Evolutionary conservation across 768 basidiomycete genomes (phyloP), one percentile per base, ranked within the genome.

Genomic region (Dioszegia aurantiaca): DNA sequence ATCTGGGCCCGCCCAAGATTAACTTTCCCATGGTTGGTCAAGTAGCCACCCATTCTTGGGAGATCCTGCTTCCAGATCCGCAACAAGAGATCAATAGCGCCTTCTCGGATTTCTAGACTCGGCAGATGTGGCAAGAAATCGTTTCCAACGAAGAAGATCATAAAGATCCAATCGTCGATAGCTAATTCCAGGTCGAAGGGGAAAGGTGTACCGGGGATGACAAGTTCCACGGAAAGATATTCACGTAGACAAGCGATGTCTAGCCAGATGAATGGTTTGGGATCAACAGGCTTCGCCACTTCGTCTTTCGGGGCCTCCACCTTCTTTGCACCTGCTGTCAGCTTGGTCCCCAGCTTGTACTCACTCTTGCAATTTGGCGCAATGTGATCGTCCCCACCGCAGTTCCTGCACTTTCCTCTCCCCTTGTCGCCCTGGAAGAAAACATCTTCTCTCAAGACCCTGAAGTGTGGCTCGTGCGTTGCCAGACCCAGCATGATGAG

Each of bases 91-190:
- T 98, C 95, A 80, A 99, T 97, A 28, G 94, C 95, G 62, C 95
- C 95, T 81, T 99, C 94, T 70, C 95, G 85, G 75, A 99, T 99
- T 81, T 99, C 95, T 82, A 99, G 84, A 59, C 88, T 90, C 24
- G 95, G 95, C 58, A 99, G 82, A 80, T 99, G 95, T 21, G 95
- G 95, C 69, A 99, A 83, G 83, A 99, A 93, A 61, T 70, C 69
- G 48, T 99, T 99, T 68, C 95, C 95, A 76, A 99, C 95, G 79
- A 99, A 97, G 85, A 99, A 99, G 68, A 98, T 98, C 72, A 99
- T 84, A 73, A 99, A 85, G 68, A 99, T 90, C 95, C 95, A 99
- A 78, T 99, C 95, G 83, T 99, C 95, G 78, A 99, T 89, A 36
- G 95, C 92, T 78, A 87, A 86, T 78, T 99, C 95, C 77, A 97